phyloP scores from a whole-genome alignment of 1,139 yeast genomes.

The Zygosaccharomyces sapae region DNA sequence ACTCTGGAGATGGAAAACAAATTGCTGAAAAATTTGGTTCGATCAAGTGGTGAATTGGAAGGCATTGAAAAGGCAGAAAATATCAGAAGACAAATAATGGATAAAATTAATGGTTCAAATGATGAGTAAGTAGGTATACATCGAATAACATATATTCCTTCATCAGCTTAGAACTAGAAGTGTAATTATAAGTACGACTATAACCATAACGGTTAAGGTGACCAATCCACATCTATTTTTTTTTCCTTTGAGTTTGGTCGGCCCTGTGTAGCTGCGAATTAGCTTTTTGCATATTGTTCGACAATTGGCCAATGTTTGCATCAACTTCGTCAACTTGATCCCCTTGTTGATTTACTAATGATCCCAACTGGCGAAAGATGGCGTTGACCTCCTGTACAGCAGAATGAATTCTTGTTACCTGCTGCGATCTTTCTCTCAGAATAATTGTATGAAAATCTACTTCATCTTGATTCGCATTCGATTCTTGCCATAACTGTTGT shows the following conservation, averaged over 20 bases:
- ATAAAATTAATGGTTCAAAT: conserved; percentile 13
- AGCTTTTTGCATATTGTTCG: conserved; percentile 68
- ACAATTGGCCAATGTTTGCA: conserved; percentile 63
- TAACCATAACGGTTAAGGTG: conserved; percentile 43
- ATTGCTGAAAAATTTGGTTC: conserved; percentile 69
- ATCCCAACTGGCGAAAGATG: conserved; percentile 75
- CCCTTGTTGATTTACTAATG: conserved; percentile 78
- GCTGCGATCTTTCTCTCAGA: conserved; percentile 68
- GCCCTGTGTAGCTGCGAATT: conserved; percentile 67
- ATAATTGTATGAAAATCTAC: conserved; percentile 67
- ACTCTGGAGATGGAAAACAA: conserved; percentile 83
- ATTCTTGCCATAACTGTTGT: conserved; percentile 37
- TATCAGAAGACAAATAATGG: conserved; percentile 15
- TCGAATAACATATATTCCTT: conserved; percentile 1
- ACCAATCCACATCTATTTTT: conserved; percentile 72
- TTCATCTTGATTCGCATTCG: conserved; percentile 54
- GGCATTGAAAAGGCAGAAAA: conserved; percentile 24
- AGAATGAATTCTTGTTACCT: conserved; percentile 64
- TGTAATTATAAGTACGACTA: conserved; percentile 39
- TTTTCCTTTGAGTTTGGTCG: conserved; percentile 61
- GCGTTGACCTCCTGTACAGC: conserved; percentile 82
- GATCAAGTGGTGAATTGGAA: conserved; percentile 46
- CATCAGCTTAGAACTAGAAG: conserved; percentile 40
- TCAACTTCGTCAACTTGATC: conserved; percentile 78
- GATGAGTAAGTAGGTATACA: neutral